phyloP scores from a whole-genome alignment of 2,329 filamentous ascomycete species.

The Dothidotthia symphoricarpi region DNA sequence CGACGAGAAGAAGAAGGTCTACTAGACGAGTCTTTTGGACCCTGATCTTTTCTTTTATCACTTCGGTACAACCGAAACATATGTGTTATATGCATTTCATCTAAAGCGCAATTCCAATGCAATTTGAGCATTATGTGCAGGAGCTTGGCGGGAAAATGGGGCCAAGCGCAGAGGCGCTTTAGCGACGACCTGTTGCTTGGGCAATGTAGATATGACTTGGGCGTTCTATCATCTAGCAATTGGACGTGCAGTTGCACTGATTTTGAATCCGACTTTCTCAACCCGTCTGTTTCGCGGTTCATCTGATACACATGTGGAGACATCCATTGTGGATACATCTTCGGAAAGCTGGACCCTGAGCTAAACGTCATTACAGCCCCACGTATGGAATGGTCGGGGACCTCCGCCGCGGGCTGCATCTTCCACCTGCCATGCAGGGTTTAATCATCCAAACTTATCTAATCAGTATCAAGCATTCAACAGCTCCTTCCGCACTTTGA shows the following conservation, averaged over 20 bases:
- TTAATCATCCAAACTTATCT: slow-evolving; percentile 20
- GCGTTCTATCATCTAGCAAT: slow-evolving; percentile 25
- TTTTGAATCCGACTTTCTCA: slow-evolving; percentile 2
- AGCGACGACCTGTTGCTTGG: slow-evolving; percentile 1
- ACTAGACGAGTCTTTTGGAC: slow-evolving; percentile 53
- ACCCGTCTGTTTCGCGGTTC: too few species aligned
- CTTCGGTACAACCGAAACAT: too few species aligned
- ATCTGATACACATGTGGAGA: too few species aligned
- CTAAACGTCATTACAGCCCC: slow-evolving; percentile 9
- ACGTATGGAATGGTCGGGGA: slow-evolving; percentile 17
- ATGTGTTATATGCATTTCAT: too few species aligned
- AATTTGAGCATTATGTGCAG: too few species aligned
- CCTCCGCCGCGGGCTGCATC: slow-evolving; percentile 10
- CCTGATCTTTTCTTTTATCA: too few species aligned
- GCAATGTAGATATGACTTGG: slow-evolving; percentile 30
- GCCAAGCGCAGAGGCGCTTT: slow-evolving; percentile 16
- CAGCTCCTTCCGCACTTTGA: background rate
- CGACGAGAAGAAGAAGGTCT: slow-evolving; percentile 99
- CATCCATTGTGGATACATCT: slow-evolving; percentile 2
- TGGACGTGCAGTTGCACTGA: slow-evolving; percentile 16
- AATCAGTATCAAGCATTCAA: slow-evolving; percentile 12
- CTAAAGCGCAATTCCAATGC: too few species aligned
- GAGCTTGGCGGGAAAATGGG: background rate
- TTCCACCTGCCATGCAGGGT: slow-evolving; percentile 17
- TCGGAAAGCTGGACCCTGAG: background rate